A percentile compares a stretch with the other conserved stretches of the same genome.
Evolutionary conservation across 225 moss, liverwort and hornwort genomes (phyloP).

Genomic region (Straminergon stramineum): DNA sequence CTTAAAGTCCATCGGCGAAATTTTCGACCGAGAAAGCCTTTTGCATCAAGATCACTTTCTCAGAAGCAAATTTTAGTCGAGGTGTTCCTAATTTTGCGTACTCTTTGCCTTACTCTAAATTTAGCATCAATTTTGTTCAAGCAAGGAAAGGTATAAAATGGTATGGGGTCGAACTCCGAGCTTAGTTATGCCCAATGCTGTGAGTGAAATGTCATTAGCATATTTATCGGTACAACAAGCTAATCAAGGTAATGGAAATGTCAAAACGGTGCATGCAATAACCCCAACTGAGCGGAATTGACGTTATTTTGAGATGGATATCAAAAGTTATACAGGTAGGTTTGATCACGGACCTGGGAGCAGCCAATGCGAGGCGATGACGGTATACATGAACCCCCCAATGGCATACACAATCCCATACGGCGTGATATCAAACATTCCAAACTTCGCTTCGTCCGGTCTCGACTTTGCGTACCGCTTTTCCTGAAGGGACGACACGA

Average conservation of each 20-base stretch:
- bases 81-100: not conserved
- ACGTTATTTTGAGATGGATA: not conserved
- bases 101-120: not conserved
- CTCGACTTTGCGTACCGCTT: not conserved
- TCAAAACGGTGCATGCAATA: not conserved
- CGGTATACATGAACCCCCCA: conserved; percentile 15
- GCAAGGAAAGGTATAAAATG: not conserved
- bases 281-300: not conserved
- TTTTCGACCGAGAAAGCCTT: not conserved
- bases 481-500: not conserved
- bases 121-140: not conserved
- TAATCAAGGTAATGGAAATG: not conserved
- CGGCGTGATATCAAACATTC: conserved; percentile 19
- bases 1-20: not conserved
- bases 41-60: not conserved
- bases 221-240: not conserved
- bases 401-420: conserved; percentile 9
- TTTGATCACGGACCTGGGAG: not conserved
- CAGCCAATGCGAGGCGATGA: conserved; percentile 13
- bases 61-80: not conserved
- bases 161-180: not conserved
- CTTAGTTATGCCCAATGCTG: not conserved
- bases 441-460: not conserved
- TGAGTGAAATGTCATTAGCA: not conserved
- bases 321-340: too few relatives aligned